Base-by-base conservation (phyloP, 768 basidiomycete genomes). In the Lentinula raphanica region DNA sequence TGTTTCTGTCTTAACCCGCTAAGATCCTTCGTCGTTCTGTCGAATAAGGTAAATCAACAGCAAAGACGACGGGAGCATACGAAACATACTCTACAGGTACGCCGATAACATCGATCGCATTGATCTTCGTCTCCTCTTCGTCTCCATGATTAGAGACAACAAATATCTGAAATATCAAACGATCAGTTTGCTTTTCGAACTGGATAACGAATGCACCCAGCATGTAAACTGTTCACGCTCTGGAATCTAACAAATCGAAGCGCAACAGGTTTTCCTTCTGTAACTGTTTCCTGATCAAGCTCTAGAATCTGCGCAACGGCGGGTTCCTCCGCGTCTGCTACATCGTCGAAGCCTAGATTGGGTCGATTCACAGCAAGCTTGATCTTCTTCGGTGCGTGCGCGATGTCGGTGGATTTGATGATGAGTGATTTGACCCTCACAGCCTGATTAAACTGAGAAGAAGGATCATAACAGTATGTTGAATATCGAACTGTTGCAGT, bases 181-280 rank as follows among this genome's bases (percentile, higher is more conserved):
- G 4, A 17, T 39, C n/a, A 48, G 25, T 5, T 11, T 1, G 28
- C 23, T 27, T 23, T 6, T 21, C 12, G 25, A 35, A n/a, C n/a
- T 25, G 9, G 27, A 25, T 3, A 39, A 3, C 15, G 36, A 57
- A 9, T 61, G 21, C 35, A 39, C 72, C 83, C 62, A 62, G 88
- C 89, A 67, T 87, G 84, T 27, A 91, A 67, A 49, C 78, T 81
- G 58, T 79, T 87, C 57, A 90, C 86, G 19, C 68, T 72, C 72
- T 88, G 88, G 68, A 92, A 90, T 31, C 85, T 76, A 15, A 90
- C 88, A 64, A 78, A 85, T 56, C 84, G 78, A 63, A 91, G 69
- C 15, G 74, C 62, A 42, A 89, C 74, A 44, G 68, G 74, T 21
- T 76, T 77, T 27, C 82, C 81, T 40, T 79, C 71, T 42, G 64